Evolutionary conservation across 2,329 filamentous ascomycete genomes (phyloP), one percentile per base, ranked within the genome.

Genomic region (Ploettnerulaceae sp.): DNA sequence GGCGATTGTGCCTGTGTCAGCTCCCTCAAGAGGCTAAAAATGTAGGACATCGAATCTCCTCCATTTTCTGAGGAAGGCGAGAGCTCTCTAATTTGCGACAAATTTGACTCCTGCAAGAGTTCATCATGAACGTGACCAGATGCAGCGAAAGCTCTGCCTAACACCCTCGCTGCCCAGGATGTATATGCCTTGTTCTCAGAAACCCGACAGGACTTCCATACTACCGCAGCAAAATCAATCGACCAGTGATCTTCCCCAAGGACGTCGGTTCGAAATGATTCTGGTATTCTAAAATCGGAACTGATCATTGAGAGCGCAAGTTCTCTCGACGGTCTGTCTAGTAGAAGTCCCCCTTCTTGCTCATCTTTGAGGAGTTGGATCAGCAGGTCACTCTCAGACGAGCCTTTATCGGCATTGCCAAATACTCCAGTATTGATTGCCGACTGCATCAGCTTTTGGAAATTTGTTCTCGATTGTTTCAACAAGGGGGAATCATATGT

Each of bases 111-210:
- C 20, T 73, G 70, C 1, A 84, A 64, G 35, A 86, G 70, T 38
- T 77, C 77, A 26, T 71, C 64, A 12, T 81, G 77, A 5, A 88
- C 74, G 45, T 79, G 72, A 1, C 89, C 89, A 21, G 81, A 86
- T 12, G 86, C 77, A 29, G 84, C 82, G 66, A 90, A 97, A 0
- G 88, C 83, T 61, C 89, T 79, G 6, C 94, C 93, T 34, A 97
- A 72, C 2, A 90, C 84, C 52, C 84, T 78, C 3, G 87, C 90
- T 34, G 87, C 86, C 94, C 94, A 98, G 1, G 86, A 70, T 1
- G 89, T 70, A 62, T 93, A 96, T 12, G 80, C 76, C 20, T 77
- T 69, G 46, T 81, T 85, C 12, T 84, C 71, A 1, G 76, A 69
- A 28, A 77, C 73, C 48, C 77, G 74, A 56, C 89, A 86, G 32